Conservation (phyloP, 2,329 filamentous ascomycete genomes). For the Chaetomium sp. region DNA sequence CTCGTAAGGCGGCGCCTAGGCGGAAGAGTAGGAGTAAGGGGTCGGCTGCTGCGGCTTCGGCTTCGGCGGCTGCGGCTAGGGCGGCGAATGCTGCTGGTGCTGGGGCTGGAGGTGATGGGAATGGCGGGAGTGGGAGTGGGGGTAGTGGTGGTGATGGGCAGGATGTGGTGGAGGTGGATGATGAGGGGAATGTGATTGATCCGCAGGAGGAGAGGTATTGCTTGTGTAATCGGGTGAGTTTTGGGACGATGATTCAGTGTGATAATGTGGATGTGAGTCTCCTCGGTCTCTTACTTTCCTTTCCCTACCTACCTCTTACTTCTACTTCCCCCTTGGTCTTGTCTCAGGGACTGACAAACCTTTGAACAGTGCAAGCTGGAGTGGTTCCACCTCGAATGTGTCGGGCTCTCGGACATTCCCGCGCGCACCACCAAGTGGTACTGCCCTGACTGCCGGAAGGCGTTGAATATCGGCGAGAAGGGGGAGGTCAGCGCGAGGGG, state of each 20-base stretch:
- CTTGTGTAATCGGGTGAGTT: slow-evolving; percentile 71
- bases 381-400: slow-evolving; percentile 80
- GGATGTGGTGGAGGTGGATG: slow-evolving; percentile 52
- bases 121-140: slow-evolving; percentile 13
- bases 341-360: not conserved
- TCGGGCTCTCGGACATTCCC: slow-evolving; percentile 61
- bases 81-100: slow-evolving; percentile 6
- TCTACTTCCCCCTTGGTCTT: not conserved
- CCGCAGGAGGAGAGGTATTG: slow-evolving; percentile 73
- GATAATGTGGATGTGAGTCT: slow-evolving; percentile 66
- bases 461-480: slow-evolving; percentile 56
- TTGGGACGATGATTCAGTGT: slow-evolving; percentile 76
- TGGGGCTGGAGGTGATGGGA: slow-evolving; percentile 20
- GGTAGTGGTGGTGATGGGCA: slow-evolving; percentile 34
- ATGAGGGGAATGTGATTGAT: slow-evolving; percentile 64
- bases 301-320: not conserved
- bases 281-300: not conserved
- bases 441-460: slow-evolving; percentile 66
- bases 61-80: not conserved
- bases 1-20: slow-evolving; percentile 61
- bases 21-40: slow-evolving; percentile 45
- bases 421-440: slow-evolving; percentile 76
- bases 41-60: slow-evolving; percentile 24
- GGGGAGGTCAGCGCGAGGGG: slow-evolving; percentile 57
- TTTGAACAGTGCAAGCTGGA: slow-evolving; percentile 61